phyloP scores from a whole-genome alignment of 305 asterid genomes.

The Plantago lanceolata region DNA sequence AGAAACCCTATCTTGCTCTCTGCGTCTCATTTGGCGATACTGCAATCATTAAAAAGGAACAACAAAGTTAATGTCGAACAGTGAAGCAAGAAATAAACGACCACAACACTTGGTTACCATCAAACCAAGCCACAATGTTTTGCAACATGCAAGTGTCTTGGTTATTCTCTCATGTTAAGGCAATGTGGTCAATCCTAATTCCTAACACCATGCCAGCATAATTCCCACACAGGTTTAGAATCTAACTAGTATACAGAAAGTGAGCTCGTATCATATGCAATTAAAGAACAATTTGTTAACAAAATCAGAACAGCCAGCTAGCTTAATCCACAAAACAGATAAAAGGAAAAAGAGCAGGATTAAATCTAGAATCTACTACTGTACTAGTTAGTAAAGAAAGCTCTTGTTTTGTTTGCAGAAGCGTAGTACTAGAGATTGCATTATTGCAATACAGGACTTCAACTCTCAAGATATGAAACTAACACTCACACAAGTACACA shows the following conservation, averaged over 20 bases:
- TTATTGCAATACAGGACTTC: background rate
- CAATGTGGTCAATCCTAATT: background rate
- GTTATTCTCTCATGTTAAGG: background rate
- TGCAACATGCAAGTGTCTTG: background rate
- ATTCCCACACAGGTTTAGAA: background rate
- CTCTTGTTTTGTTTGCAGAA: background rate
- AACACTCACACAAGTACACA: too few species aligned
- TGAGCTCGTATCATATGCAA: background rate
- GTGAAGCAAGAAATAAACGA: background rate
- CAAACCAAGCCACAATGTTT: background rate
- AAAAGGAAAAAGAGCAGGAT: background rate
- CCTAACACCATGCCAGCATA: background rate
- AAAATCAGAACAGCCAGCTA: background rate
- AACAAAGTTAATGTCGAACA: constrained; percentile 4
- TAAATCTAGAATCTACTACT: too few species aligned
- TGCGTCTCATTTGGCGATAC: constrained; percentile 98
- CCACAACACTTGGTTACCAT: background rate
- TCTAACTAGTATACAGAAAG: background rate
- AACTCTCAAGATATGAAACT: background rate
- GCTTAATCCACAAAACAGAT: background rate
- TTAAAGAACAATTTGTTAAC: background rate
- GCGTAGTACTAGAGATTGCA: too few species aligned
- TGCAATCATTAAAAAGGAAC: constrained; percentile 29
- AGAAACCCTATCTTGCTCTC: constrained; percentile 86
- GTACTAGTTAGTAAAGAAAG: too few species aligned